Evolutionary conservation across 495 filamentous ascomycete species (phyloP).

Genomic region (Cercophora samala): DNA sequence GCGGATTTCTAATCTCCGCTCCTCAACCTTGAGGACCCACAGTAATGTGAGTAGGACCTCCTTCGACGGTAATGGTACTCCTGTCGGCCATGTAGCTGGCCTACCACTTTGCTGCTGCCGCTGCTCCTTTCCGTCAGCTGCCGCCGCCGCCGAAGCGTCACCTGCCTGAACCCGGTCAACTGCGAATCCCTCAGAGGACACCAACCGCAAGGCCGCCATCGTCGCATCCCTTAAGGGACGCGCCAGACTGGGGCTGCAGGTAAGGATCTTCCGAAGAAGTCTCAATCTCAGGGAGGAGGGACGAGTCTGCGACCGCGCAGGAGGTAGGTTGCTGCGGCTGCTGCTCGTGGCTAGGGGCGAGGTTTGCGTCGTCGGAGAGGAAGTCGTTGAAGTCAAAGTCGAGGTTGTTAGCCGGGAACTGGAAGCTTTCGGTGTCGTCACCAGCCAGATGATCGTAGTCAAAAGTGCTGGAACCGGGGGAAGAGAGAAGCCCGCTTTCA

Average conservation of each 20-base stretch:
- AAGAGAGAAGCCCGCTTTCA: conserved; percentile 74
- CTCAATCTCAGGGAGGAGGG: conserved; percentile 49
- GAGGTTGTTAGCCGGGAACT: conserved; percentile 35
- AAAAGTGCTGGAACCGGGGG: conserved; percentile 61
- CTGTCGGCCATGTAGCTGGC: conserved; percentile 40
- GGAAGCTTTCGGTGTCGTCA: conserved; percentile 61
- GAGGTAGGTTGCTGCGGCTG: conserved; percentile 35
- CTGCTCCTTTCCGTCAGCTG: conserved; percentile 33
- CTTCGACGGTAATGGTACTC: conserved; percentile 48
- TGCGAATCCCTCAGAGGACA: conserved; percentile 46
- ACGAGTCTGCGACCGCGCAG: conserved; percentile 40
- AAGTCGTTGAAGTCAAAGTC: conserved; percentile 54
- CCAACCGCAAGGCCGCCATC: conserved; percentile 76
- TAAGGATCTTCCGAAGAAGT: conserved; percentile 54
- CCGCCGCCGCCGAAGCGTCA: conserved; percentile 37
- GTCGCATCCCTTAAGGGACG: conserved; percentile 89
- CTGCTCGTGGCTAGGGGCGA: conserved; percentile 31
- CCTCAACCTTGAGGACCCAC: conserved; percentile 50
- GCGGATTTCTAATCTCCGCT: conserved; percentile 37
- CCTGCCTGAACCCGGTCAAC: conserved; percentile 35
- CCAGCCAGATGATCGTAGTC: conserved; percentile 82
- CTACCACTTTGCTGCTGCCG: conserved; percentile 34
- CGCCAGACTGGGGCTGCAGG: conserved; percentile 89
- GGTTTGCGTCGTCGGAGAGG: conserved; percentile 43
- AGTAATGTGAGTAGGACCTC: conserved; percentile 51